Evolutionary conservation across 2,329 filamentous ascomycete species (phyloP).

Genomic region (Lecanicillium sp.): DNA sequence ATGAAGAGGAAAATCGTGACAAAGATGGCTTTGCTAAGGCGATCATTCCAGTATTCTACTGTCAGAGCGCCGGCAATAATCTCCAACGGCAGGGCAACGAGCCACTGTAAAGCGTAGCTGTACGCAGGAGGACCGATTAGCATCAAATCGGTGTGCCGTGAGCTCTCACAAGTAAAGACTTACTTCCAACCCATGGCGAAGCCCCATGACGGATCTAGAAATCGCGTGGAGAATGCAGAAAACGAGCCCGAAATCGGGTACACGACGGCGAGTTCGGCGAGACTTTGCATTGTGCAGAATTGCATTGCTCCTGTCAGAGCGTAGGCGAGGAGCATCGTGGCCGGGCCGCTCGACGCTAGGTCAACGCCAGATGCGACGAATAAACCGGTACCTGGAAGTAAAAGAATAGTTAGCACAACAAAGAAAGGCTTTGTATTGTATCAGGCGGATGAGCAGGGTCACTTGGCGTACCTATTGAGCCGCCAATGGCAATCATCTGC

Average conservation of each 20-base stretch:
- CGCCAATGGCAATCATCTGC: slow-evolving; percentile 8
- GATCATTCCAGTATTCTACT: slow-evolving; percentile 40
- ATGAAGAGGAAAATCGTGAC: slow-evolving; percentile 41
- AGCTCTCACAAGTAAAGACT: no score
- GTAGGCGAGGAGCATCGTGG: slow-evolving; percentile 6
- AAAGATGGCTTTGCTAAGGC: slow-evolving; percentile 38
- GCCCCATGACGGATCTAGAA: slow-evolving; percentile 52
- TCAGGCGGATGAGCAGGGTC: no score
- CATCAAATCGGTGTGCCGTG: no score
- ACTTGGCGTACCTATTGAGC: slow-evolving; percentile 6
- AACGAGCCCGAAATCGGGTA: slow-evolving; percentile 53
- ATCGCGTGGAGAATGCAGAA: slow-evolving; percentile 50
- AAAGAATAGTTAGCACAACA: no score
- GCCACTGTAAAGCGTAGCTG: slow-evolving; percentile 32
- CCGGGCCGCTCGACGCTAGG: slow-evolving; percentile 7
- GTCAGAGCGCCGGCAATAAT: slow-evolving; percentile 42
- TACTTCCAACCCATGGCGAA: slow-evolving; percentile 46
- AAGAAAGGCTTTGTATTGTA: background rate
- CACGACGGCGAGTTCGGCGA: slow-evolving; percentile 51
- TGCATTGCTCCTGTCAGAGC: slow-evolving; percentile 7
- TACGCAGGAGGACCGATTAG: no score
- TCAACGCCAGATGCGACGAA: slow-evolving; percentile 7
- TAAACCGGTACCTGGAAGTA: slow-evolving; percentile 5
- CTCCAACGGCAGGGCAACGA: slow-evolving; percentile 38
- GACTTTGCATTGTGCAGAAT: slow-evolving; percentile 14